These are phyloP conservation scores for Lichenothelia convexa DNA, from an alignment of 495 filamentous ascomycete species.

Conservation along the genomic window DNA sequence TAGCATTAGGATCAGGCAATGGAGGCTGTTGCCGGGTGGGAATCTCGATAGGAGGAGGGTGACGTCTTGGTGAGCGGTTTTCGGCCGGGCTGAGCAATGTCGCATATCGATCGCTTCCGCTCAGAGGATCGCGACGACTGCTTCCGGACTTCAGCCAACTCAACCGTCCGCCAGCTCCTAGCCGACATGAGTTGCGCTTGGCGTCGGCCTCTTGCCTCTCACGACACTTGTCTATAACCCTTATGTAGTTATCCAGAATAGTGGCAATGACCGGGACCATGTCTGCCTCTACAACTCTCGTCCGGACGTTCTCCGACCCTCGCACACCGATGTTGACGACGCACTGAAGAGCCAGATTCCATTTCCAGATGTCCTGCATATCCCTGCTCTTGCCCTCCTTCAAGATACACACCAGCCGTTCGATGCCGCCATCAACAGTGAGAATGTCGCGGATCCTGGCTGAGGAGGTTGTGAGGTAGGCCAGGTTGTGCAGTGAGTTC, in stretches of 20 bases:
- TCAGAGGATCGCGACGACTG: neutral
- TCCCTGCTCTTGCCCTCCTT: constrained; percentile 92
- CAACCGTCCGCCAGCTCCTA: constrained; percentile 12
- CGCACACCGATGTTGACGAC: constrained; percentile 97
- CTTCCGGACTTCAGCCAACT: no score
- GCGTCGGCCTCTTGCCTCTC: constrained; percentile 59
- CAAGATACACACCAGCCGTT: constrained; percentile 88
- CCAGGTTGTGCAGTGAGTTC: constrained; percentile 95
- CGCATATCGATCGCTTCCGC: no score
- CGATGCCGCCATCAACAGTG: constrained; percentile 93
- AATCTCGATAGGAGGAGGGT: constrained; percentile 62
- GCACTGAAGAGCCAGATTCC: constrained; percentile 97
- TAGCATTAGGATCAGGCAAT: constrained; percentile 29
- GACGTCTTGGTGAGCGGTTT: constrained; percentile 9
- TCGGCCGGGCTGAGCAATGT: no score
- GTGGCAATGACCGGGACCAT: constrained; percentile 98
- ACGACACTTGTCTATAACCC: constrained; percentile 77
- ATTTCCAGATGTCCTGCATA: constrained; percentile 99
- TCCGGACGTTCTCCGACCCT: constrained; percentile 81
- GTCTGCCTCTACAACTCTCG: constrained; percentile 90
- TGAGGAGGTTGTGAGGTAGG: constrained; percentile 96
- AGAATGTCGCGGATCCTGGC: constrained; percentile 94
- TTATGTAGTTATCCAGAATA: constrained; percentile 97
- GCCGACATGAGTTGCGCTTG: constrained; percentile 25
- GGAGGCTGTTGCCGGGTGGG: constrained; percentile 35